Evolutionary conservation across 768 basidiomycete species (phyloP), one percentile per base, ranked within the genome.

Genomic region (Wakefieldia striispora): DNA sequence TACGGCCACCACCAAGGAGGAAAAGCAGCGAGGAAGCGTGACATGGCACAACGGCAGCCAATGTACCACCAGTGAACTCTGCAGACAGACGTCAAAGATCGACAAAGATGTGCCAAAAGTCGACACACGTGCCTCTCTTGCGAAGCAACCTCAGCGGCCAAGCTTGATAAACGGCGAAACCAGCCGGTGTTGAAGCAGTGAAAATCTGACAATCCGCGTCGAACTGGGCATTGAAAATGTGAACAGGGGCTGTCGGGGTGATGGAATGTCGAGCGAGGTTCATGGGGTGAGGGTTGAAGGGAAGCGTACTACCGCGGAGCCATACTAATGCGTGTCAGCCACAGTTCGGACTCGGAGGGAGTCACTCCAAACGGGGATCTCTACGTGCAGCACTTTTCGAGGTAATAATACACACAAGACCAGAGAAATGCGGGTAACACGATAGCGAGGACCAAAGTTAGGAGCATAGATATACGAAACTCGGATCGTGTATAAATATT

Each of bases 211-310:
- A 84, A 57, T 88, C 87, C n/a, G 84, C 69, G 60, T 92, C 89
- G 60, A 93, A 90, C 53, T 80, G 80, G 50, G 83, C 82, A 71
- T 92, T 84, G 52, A 85, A 76, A 59, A 93, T 80, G 59, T 84
- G 81, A 47, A 89, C 76, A 3, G 89, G 89, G 50, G 72, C 76
- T 34, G 88, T 86, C 20, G 89, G 72, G 53, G 85, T 82, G 72
- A 93, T 91, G 33, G 85, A 83, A 67, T 90, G 87, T 62, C 91
- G 83, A 60, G 84, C 89, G 63, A 92, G 76, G 76, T 93, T 91
- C 90, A 93, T 93, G 72, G 72, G 35, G 71, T 58, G 49, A 39
- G 56, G 27, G 49, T 47, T 50, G 53, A 61, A 52, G 46, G 42
- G 42, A 53, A 36, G 40, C 52, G 47, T 33, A 39, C 48, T 19